These are phyloP conservation scores for Aristolochia californica DNA, from an alignment of 164 flowering plant species.

Conservation along the genomic window DNA sequence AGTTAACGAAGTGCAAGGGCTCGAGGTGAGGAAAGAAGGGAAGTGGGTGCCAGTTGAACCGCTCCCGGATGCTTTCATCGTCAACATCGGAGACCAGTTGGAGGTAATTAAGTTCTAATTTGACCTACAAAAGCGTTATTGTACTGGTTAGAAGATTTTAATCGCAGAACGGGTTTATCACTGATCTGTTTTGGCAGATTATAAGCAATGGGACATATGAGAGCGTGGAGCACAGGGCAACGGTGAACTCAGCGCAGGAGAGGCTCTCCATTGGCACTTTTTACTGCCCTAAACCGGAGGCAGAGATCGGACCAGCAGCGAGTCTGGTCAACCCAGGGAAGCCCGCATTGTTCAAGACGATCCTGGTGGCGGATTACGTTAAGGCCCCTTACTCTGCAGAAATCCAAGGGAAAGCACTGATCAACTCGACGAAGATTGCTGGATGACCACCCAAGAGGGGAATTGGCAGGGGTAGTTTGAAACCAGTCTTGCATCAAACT, in stretches of 20 bases:
- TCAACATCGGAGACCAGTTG: slow-evolving; percentile 40
- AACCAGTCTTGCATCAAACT: no score
- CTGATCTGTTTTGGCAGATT: slow-evolving; percentile 8
- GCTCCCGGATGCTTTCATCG: slow-evolving; percentile 25
- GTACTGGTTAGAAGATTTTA: not conserved
- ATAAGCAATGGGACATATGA: slow-evolving; percentile 23
- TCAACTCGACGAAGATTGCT: slow-evolving; percentile 13
- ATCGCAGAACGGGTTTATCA: not conserved
- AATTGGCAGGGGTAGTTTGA: no score
- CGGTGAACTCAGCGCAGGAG: slow-evolving; percentile 18
- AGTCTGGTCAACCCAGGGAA: slow-evolving; percentile 15
- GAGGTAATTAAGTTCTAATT: slow-evolving; percentile 24
- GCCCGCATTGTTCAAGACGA: slow-evolving; percentile 14
- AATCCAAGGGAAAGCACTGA: slow-evolving; percentile 17
- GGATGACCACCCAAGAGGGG: no score
- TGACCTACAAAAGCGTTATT: not conserved
- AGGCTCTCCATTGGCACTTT: slow-evolving; percentile 23
- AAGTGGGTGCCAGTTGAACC: slow-evolving; percentile 39
- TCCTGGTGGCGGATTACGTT: slow-evolving; percentile 6
- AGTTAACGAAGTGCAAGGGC: slow-evolving; percentile 30
- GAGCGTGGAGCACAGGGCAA: slow-evolving; percentile 27
- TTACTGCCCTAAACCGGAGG: slow-evolving; percentile 1
- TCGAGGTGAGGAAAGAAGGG: slow-evolving; percentile 36
- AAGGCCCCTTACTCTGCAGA: slow-evolving; percentile 11
- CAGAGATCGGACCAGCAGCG: slow-evolving; percentile 24